phyloP scores from a whole-genome alignment of 2,329 filamentous ascomycete species.

The Cyphellophora europaea region DNA sequence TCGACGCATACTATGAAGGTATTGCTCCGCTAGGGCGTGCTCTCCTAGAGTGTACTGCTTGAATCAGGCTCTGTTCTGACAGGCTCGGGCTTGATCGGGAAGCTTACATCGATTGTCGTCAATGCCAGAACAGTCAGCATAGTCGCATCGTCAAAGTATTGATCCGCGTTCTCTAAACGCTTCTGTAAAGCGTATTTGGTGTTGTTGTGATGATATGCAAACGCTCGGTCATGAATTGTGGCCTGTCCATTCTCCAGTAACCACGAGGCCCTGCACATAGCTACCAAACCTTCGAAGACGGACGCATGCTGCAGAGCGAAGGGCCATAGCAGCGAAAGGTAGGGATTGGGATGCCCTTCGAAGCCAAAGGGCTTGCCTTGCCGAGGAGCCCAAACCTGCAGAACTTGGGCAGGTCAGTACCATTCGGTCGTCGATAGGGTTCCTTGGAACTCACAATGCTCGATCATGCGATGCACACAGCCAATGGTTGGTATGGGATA shows the following conservation, averaged over 20 bases:
- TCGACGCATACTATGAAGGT: conserved; percentile 9
- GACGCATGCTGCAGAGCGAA: conserved; percentile 9
- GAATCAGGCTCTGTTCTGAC: too few species aligned
- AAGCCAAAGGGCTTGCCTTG: conserved; percentile 10
- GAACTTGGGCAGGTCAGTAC: conserved; percentile 4
- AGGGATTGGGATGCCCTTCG: conserved; percentile 12
- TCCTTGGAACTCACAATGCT: conserved; percentile 12
- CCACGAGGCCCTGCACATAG: conserved; percentile 10
- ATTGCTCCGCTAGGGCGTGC: conserved; percentile 9
- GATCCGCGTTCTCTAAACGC: conserved; percentile 6
- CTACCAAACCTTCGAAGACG: conserved; percentile 9
- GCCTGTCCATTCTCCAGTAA: conserved; percentile 8
- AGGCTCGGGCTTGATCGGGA: too few species aligned
- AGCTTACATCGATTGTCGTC: conserved; percentile 12
- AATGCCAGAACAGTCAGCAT: conserved; percentile 12
- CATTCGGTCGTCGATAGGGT: not conserved
- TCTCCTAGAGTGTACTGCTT: conserved; percentile 11
- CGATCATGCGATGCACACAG: conserved; percentile 10
- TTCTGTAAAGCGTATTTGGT: conserved; percentile 6
- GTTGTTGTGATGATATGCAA: conserved; percentile 8
- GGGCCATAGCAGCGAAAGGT: conserved; percentile 10
- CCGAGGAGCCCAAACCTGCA: conserved; percentile 10
- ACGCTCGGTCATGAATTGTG: conserved; percentile 7
- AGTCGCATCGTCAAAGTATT: conserved; percentile 10
- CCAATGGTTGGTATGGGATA: conserved; percentile 11